Percentiles rank a stretch among this genome's conserved stretches.
Evolutionary conservation across 495 filamentous ascomycete species (phyloP).

Genomic region (Penicillium chermesinum): DNA sequence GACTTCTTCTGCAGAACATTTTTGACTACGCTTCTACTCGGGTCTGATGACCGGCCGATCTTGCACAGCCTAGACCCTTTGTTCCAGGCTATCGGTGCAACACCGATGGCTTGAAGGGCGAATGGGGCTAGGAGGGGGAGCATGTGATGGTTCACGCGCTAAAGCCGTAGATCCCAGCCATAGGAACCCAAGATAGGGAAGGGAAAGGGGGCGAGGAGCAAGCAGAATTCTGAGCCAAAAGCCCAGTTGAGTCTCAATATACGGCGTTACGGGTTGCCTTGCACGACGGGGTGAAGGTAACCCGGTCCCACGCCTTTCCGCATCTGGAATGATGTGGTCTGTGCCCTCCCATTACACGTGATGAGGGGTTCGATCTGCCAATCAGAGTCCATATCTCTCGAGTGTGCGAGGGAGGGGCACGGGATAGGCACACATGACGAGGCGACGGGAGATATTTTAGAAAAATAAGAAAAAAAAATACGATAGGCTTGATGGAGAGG

Average conservation of each 20-base stretch:
- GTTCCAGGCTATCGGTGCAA: slow-evolving; percentile 1
- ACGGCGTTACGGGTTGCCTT: too few relatives aligned
- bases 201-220: not conserved
- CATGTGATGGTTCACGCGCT: slow-evolving; percentile 5
- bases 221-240: not conserved
- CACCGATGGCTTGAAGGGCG: not conserved
- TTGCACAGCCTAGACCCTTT: not conserved
- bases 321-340: slow-evolving; percentile 7
- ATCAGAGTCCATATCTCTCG: slow-evolving; percentile 18
- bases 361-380: slow-evolving; percentile 16
- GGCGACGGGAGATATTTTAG: not conserved
- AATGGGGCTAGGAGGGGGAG: not conserved
- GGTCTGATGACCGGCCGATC: slow-evolving; percentile 8
- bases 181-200: not conserved
- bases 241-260: too few relatives aligned
- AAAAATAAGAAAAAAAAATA: not conserved
- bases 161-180: not conserved
- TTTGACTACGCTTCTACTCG: not conserved
- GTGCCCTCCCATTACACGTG: slow-evolving; percentile 15
- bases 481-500: too few relatives aligned
- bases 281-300: too few relatives aligned
- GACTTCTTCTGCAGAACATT: slow-evolving; percentile 5
- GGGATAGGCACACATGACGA: slow-evolving; percentile 41
- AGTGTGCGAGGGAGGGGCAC: slow-evolving; percentile 27
- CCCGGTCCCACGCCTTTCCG: too few relatives aligned